Evolutionary conservation across 805 yeast species (phyloP).

Genomic region (Myxozyma mucilagina): DNA sequence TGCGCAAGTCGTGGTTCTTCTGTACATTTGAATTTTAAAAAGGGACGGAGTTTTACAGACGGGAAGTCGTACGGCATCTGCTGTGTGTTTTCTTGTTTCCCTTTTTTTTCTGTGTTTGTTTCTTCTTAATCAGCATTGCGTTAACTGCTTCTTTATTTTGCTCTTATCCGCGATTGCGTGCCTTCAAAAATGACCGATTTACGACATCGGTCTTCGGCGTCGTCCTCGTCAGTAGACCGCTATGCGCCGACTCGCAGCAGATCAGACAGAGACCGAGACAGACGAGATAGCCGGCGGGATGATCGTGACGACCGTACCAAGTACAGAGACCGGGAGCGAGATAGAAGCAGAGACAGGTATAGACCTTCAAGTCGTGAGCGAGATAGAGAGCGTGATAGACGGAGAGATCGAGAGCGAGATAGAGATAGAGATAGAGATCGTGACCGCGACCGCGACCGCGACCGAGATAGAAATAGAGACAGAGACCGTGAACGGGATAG

Average conservation of each 20-base stretch:
- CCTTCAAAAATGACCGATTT: not conserved
- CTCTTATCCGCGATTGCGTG: not conserved
- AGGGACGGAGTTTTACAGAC: not conserved
- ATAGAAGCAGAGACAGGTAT: slow-evolving; percentile 13
- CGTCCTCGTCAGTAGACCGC: not conserved
- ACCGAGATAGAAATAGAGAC: slow-evolving; percentile 1
- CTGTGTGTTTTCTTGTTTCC: not conserved
- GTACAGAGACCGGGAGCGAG: slow-evolving; percentile 9
- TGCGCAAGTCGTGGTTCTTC: not conserved
- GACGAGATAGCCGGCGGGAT: not conserved
- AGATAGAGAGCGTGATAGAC: slow-evolving; percentile 9
- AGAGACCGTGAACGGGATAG: slow-evolving; percentile 3
- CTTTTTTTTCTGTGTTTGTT: not conserved
- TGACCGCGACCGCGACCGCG: slow-evolving; percentile 7
- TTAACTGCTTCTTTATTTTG: slow-evolving; percentile 1
- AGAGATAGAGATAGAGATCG: not conserved
- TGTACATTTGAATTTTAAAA: not conserved
- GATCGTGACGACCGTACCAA: not conserved
- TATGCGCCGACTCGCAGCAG: not conserved
- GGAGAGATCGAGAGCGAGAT: slow-evolving; percentile 17
- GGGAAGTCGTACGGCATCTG: not conserved
- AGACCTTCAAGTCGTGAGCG: slow-evolving; percentile 5
- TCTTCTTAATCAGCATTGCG: not conserved
- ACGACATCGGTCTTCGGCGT: not conserved
- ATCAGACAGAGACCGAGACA: not conserved